These are phyloP conservation scores for Rhizopogon salebrosus DNA, from an alignment of 768 basidiomycete genomes.

Conservation along the genomic window DNA sequence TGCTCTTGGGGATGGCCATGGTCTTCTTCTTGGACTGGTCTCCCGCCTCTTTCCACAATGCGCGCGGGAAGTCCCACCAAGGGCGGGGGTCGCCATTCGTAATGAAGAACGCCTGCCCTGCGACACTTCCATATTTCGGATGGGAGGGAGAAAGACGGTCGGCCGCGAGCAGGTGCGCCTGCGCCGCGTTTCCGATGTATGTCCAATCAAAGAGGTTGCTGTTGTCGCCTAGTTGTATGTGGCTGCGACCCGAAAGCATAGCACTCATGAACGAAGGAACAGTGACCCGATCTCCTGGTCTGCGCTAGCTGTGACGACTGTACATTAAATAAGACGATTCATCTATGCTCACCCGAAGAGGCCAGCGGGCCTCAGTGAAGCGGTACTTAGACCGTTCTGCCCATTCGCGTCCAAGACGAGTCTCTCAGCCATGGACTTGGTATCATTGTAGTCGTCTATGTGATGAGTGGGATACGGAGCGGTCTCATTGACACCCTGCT, in stretches of 20 bases:
- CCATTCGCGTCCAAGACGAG: slow-evolving; percentile 49
- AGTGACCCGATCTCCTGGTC: slow-evolving; percentile 41
- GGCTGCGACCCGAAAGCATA: slow-evolving; percentile 35
- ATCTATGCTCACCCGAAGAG: slow-evolving; percentile 43
- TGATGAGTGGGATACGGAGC: slow-evolving; percentile 33
- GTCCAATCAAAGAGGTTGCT: slow-evolving; percentile 50
- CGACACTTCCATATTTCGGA: slow-evolving; percentile 33
- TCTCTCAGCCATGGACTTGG: slow-evolving; percentile 49
- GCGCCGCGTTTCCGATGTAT: slow-evolving; percentile 53
- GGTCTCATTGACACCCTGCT: slow-evolving; percentile 46
- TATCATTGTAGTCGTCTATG: slow-evolving; percentile 46
- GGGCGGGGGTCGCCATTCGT: slow-evolving; percentile 51
- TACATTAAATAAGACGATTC: neutral
- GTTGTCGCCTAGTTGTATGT: slow-evolving; percentile 47
- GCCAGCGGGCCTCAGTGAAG: slow-evolving; percentile 43
- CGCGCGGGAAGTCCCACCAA: slow-evolving; percentile 49
- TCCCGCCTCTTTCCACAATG: slow-evolving; percentile 31
- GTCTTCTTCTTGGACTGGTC: neutral
- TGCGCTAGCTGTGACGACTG: slow-evolving; percentile 5
- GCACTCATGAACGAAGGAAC: slow-evolving; percentile 33
- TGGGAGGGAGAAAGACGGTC: slow-evolving; percentile 36
- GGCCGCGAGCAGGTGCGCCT: slow-evolving; percentile 50
- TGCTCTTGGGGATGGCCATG: neutral
- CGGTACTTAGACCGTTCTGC: slow-evolving; percentile 40
- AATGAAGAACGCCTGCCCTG: slow-evolving; percentile 54